Conservation (phyloP, 257 asterid genomes). For the Jacaranda mimosifolia region DNA sequence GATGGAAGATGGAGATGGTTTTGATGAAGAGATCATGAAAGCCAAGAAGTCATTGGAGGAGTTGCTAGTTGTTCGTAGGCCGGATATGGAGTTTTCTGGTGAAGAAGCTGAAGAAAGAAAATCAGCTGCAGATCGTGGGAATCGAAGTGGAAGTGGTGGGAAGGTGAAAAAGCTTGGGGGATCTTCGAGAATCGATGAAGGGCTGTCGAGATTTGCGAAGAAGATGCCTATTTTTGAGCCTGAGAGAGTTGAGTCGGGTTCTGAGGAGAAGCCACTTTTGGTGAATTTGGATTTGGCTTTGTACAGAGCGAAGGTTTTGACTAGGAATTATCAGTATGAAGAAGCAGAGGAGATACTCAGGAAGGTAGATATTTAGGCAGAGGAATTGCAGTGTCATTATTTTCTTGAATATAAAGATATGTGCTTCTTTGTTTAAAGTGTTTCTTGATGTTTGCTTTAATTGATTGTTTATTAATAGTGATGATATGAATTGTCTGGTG, state of each 20-base stretch:
- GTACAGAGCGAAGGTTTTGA: slow-evolving; percentile 77
- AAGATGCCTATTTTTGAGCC: slow-evolving; percentile 96
- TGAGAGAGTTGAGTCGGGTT: slow-evolving; percentile 52
- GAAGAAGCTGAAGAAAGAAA: slow-evolving; percentile 42
- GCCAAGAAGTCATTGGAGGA: slow-evolving; percentile 83
- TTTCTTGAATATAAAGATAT: too few relatives aligned
- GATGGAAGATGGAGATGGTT: slow-evolving; percentile 47
- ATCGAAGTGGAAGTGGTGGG: slow-evolving; percentile 17
- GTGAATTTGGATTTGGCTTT: slow-evolving; percentile 92
- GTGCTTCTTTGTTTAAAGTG: not conserved
- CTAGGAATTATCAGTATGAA: slow-evolving; percentile 59
- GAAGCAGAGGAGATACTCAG: slow-evolving; percentile 84
- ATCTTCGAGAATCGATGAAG: slow-evolving; percentile 63
- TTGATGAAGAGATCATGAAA: slow-evolving; percentile 66
- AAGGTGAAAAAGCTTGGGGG: slow-evolving; percentile 23
- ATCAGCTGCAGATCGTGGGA: not conserved
- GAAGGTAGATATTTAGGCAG: slow-evolving; percentile 51
- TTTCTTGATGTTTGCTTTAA: not conserved
- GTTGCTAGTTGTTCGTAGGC: slow-evolving; percentile 83
- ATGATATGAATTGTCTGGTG: too few relatives aligned
- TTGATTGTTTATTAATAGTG: not conserved
- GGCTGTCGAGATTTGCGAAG: slow-evolving; percentile 70
- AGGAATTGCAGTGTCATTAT: too few relatives aligned
- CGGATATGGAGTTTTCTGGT: slow-evolving; percentile 59
- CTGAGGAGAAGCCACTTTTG: slow-evolving; percentile 69